These are phyloP conservation scores for Caloboletus firmus DNA, from an alignment of 1,284 basidiomycete species.

Conservation along the genomic window DNA sequence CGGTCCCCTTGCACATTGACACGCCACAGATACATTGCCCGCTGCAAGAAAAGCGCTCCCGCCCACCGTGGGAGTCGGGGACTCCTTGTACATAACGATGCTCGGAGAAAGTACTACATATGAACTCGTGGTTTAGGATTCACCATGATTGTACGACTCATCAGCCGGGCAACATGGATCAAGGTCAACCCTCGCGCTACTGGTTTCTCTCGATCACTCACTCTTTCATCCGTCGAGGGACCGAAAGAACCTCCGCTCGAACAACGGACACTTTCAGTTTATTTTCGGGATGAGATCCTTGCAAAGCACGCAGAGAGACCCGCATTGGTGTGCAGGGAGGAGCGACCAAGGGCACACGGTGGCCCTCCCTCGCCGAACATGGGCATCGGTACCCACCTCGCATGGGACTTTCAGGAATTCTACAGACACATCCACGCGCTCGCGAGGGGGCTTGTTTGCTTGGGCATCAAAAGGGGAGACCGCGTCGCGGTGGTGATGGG, in stretches of 20 bases:
- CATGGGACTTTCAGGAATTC: conserved; percentile 77
- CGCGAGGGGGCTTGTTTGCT: conserved; percentile 64
- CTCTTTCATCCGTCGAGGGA: conserved; percentile 57
- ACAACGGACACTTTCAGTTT: conserved; percentile 59
- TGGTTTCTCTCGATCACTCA: conserved; percentile 23
- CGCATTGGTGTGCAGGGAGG: conserved; percentile 67
- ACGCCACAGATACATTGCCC: too few relatives aligned
- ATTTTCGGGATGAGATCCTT: conserved; percentile 60
- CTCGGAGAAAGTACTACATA: too few relatives aligned
- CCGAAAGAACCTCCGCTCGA: conserved; percentile 60
- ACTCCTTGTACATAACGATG: background rate
- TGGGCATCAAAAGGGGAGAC: conserved; percentile 78
- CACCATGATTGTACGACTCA: conserved; percentile 11
- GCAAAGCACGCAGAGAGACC: conserved; percentile 49
- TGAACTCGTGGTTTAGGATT: background rate
- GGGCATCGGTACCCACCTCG: conserved; percentile 50
- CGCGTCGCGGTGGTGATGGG: conserved; percentile 83
- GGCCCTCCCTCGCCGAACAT: conserved; percentile 56
- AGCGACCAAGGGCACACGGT: conserved; percentile 57
- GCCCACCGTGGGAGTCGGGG: too few relatives aligned
- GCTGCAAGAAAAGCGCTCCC: too few relatives aligned
- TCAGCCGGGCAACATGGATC: background rate
- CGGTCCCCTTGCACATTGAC: too few relatives aligned
- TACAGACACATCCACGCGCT: conserved; percentile 65
- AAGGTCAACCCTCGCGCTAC: background rate